A percentile compares a stretch with the other conserved stretches of the same genome.
Evolutionary conservation across 768 basidiomycete genomes (phyloP).

Genomic region (Hysterangium stoloniferum): DNA sequence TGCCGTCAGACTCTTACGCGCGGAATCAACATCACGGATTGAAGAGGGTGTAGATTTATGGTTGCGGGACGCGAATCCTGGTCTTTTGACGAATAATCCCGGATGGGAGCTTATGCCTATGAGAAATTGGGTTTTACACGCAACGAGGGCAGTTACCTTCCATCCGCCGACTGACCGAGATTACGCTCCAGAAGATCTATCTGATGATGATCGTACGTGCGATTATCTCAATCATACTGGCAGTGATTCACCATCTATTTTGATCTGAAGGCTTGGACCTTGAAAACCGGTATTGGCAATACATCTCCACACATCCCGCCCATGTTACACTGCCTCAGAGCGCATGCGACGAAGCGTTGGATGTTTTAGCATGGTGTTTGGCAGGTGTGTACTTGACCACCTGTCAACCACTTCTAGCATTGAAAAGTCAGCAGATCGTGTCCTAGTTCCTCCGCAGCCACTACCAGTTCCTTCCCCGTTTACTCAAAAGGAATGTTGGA

Average conservation of each 20-base stretch:
- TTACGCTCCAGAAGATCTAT: conserved; percentile 5
- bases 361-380: conserved; percentile 74
- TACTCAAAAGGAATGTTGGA: conserved; percentile 68
- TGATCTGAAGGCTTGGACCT: conserved; percentile 54
- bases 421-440: conserved; percentile 41
- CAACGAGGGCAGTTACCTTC: conserved; percentile 40
- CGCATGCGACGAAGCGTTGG: conserved; percentile 61
- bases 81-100: conserved; percentile 21
- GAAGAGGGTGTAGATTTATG: conserved; percentile 28
- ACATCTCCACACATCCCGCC: conserved; percentile 71
- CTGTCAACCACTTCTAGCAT: background rate
- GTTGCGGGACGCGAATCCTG: conserved; percentile 37
- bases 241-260: background rate
- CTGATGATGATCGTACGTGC: conserved; percentile 37
- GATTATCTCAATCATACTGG: background rate
- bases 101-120: conserved; percentile 30
- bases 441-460: conserved; percentile 52
- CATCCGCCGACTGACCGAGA: conserved; percentile 30
- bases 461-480: conserved; percentile 51
- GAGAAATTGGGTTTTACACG: conserved; percentile 62
- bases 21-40: conserved; percentile 45
- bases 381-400: conserved; percentile 44
- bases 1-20: background rate
- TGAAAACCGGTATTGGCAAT: conserved; percentile 78
- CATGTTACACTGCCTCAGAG: conserved; percentile 50